Percentiles rank a stretch among this genome's conserved stretches.
Conservation (phyloP, 169 alveolate genomes). For the Eimeria tenella region DNA sequence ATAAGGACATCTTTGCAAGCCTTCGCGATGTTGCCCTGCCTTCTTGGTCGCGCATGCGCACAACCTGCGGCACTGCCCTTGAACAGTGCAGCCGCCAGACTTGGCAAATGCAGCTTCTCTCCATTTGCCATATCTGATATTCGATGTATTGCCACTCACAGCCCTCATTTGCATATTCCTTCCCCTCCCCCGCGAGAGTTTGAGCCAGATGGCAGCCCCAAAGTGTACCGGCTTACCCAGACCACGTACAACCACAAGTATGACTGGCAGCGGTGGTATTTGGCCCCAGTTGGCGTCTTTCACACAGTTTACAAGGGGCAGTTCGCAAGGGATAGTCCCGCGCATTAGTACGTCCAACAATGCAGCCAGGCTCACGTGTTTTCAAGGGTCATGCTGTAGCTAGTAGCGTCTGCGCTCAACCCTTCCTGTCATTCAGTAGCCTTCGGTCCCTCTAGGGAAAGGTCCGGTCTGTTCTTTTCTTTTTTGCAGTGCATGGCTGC, state of each 20-base stretch:
- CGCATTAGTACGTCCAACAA: slow-evolving; percentile 70
- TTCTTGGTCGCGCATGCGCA: slow-evolving; percentile 58
- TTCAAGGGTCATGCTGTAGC: not conserved
- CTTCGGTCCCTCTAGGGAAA: no score
- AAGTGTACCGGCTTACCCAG: slow-evolving; percentile 87
- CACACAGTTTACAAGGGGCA: slow-evolving; percentile 91
- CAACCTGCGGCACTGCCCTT: slow-evolving; percentile 13
- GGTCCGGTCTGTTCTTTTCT: not conserved
- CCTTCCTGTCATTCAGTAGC: no score
- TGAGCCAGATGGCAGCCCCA: slow-evolving; percentile 87
- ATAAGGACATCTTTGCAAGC: not conserved
- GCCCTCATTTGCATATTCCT: slow-evolving; percentile 85
- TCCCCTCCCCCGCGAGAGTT: slow-evolving; percentile 93
- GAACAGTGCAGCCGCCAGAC: not conserved
- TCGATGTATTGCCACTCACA: slow-evolving; percentile 73
- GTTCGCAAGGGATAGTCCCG: slow-evolving; percentile 87
- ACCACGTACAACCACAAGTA: slow-evolving; percentile 88
- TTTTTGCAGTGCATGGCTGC: slow-evolving; percentile 76
- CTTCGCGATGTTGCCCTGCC: slow-evolving; percentile 9
- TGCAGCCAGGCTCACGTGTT: not conserved
- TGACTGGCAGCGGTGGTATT: slow-evolving; percentile 92
- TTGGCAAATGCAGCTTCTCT: slow-evolving; percentile 9
- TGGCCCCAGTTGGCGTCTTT: slow-evolving; percentile 89
- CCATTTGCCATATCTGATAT: not conserved
- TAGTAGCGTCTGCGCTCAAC: not conserved